These are phyloP conservation scores for Zoysia japonica DNA, from an alignment of 176 grass and related monocot species.

Conservation along the genomic window DNA sequence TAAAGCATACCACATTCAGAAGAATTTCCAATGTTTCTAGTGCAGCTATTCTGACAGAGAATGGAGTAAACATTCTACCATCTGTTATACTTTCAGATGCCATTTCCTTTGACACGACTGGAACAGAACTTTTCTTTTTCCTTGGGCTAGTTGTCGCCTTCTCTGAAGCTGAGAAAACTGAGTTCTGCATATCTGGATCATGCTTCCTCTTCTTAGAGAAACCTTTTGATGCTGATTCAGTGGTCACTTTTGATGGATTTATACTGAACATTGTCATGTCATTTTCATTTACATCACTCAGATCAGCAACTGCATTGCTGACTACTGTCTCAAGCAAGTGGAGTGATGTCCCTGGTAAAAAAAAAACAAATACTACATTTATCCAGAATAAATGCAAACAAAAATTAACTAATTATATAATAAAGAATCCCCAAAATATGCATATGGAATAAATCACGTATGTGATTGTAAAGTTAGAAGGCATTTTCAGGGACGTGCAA, in stretches of 20 bases:
- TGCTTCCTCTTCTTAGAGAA: conserved; percentile 78
- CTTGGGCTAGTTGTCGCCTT: conserved; percentile 38
- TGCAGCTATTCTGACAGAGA: conserved; percentile 74
- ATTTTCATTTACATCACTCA: conserved; percentile 50
- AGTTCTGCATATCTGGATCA: conserved; percentile 40
- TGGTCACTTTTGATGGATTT: conserved; percentile 40
- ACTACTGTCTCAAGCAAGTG: conserved; percentile 74
- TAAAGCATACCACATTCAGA: conserved; percentile 67
- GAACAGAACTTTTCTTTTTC: conserved; percentile 50
- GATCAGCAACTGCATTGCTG: conserved; percentile 74
- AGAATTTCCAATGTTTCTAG: conserved; percentile 80
- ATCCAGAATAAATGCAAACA: conserved; percentile 30
- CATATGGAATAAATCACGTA: neutral
- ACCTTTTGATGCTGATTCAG: conserved; percentile 51
- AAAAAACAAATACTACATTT: neutral
- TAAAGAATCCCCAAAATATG: conserved; percentile 5
- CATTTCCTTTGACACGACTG: conserved; percentile 24
- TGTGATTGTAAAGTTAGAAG: conserved; percentile 4
- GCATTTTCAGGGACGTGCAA: neutral
- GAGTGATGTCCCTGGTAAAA: conserved; percentile 71
- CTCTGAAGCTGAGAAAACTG: conserved; percentile 32
- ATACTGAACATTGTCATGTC: conserved; percentile 32
- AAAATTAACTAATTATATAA: conserved; percentile 12
- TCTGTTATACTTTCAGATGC: conserved; percentile 32
- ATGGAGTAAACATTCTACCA: conserved; percentile 42